Conservation (phyloP, 2,329 filamentous ascomycete genomes). For the Cadophora sp. region DNA sequence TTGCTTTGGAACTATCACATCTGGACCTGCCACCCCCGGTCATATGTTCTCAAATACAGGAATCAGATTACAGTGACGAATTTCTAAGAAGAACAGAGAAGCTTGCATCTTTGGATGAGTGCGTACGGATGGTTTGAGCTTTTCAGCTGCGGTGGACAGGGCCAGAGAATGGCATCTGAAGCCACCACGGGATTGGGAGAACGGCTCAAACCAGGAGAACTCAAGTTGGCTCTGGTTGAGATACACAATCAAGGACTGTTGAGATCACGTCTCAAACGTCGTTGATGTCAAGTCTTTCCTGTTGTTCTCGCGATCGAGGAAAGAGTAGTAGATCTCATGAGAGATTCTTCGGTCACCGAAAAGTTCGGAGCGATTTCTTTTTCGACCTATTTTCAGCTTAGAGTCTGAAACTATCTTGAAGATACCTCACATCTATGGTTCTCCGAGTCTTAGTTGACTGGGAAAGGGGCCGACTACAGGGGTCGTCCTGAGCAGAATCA, state of each 20-base stretch:
- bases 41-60: not conserved
- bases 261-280: not conserved
- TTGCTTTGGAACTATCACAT: not conserved
- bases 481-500: not conserved
- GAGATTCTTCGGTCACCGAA: not conserved
- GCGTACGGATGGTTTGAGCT: not conserved
- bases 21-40: not conserved
- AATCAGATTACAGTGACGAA: not conserved
- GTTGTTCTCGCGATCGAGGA: not conserved
- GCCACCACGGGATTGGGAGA: not conserved
- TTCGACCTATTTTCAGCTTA: not conserved
- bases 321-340: not conserved
- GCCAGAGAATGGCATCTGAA: not conserved
- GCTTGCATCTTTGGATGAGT: not conserved
- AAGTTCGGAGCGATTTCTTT: not conserved
- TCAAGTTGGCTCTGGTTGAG: not conserved
- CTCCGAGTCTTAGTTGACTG: not conserved
- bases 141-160: not conserved
- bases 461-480: not conserved
- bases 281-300: not conserved
- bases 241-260: not conserved
- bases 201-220: not conserved
- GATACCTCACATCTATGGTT: not conserved
- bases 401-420: not conserved
- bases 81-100: not conserved